Evolutionary conservation across 805 yeast species (phyloP).

Genomic region (Candida coleopterorum): DNA sequence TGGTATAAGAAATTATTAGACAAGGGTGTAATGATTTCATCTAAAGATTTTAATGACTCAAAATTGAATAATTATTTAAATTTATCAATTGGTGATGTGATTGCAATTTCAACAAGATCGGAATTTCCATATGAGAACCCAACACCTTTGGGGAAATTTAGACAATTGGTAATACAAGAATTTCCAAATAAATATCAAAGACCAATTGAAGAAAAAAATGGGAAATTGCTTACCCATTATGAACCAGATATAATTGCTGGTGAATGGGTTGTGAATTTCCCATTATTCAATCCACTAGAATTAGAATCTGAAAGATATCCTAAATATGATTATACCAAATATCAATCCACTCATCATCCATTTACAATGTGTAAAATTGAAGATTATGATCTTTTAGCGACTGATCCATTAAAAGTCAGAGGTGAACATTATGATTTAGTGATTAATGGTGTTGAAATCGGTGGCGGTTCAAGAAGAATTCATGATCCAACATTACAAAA

Average conservation of each 20-base stretch:
- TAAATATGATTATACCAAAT: conserved; percentile 42
- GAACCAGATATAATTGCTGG: conserved; percentile 47
- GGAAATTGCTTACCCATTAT: conserved; percentile 15
- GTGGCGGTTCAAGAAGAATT: conserved; percentile 95
- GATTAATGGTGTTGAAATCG: conserved; percentile 89
- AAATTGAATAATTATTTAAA: conserved; percentile 24
- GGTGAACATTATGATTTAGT: conserved; percentile 96
- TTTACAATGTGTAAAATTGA: conserved; percentile 84
- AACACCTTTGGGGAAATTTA: conserved; percentile 83
- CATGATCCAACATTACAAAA: conserved; percentile 81
- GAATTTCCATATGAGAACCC: conserved; percentile 79
- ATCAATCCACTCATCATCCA: conserved; percentile 90
- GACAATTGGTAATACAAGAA: conserved; percentile 65
- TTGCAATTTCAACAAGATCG: conserved; percentile 78
- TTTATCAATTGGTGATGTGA: conserved; percentile 61
- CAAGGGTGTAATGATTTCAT: conserved; percentile 19
- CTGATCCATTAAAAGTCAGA: conserved; percentile 56
- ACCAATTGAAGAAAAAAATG: conserved; percentile 17
- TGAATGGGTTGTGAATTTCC: conserved; percentile 89
- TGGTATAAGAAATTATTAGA: conserved; percentile 44
- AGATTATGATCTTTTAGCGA: conserved; percentile 55
- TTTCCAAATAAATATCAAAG: conserved; percentile 51
- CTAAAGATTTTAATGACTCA: no score
- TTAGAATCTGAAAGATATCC: conserved; percentile 48
- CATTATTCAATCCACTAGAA: conserved; percentile 79